phyloP scores from a whole-genome alignment of 2,329 filamentous ascomycete species.

The Ascochyta rabiei region DNA sequence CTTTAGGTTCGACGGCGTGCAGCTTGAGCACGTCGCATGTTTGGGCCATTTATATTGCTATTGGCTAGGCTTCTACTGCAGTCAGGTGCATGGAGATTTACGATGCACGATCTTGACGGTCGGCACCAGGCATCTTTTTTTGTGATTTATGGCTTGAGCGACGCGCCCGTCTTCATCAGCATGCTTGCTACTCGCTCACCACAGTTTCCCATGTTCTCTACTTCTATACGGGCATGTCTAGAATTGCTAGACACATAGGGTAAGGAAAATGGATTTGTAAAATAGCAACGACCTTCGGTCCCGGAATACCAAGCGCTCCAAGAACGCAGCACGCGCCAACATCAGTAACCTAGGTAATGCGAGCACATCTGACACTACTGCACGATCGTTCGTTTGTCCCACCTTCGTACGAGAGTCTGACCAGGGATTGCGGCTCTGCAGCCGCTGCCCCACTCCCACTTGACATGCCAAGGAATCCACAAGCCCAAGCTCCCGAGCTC shows the following conservation, averaged over 20 bases:
- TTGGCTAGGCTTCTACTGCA: constrained; percentile 22
- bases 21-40: constrained; percentile 25
- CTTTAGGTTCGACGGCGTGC: constrained; percentile 19
- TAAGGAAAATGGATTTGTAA: constrained; percentile 17
- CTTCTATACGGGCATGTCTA: constrained; percentile 16
- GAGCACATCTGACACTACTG: not conserved
- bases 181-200: constrained; percentile 7
- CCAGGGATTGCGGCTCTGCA: constrained; percentile 11
- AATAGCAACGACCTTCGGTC: constrained; percentile 15
- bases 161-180: constrained; percentile 11
- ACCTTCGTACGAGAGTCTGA: not conserved
- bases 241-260: constrained; percentile 11
- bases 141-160: constrained; percentile 25
- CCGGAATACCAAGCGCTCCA: constrained; percentile 2
- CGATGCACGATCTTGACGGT: constrained; percentile 37
- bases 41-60: constrained; percentile 11
- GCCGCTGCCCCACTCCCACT: constrained; percentile 12
- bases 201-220: constrained; percentile 14
- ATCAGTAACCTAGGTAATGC: constrained; percentile 2
- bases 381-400: not conserved
- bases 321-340: constrained; percentile 5
- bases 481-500: constrained; percentile 18
- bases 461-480: constrained; percentile 7
- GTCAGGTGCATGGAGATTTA: constrained; percentile 26
- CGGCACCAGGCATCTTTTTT: constrained; percentile 28